Percentiles rank a stretch among this genome's conserved stretches.
These are phyloP conservation scores for Flueggea neowawraea DNA, from an alignment of 441 rosid genomes.

Conservation along the genomic window DNA sequence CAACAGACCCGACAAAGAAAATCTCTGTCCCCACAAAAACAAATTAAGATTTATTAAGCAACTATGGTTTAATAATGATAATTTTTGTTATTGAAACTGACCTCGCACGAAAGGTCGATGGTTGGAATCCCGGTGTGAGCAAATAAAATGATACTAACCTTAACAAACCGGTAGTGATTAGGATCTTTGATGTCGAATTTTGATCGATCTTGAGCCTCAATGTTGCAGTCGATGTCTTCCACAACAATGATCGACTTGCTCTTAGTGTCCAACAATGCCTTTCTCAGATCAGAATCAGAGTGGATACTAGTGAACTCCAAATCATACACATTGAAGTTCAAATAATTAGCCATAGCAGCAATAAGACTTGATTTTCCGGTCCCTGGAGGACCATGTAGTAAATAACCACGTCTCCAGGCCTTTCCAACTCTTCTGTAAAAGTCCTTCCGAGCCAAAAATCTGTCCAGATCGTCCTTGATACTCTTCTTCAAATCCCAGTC, in stretches of 20 bases:
- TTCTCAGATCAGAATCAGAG: conserved; percentile 22
- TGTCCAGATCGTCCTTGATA: conserved; percentile 31
- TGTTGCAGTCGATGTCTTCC: conserved; percentile 42
- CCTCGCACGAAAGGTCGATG: no score
- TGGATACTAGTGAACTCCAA: conserved; percentile 26
- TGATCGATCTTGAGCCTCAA: conserved; percentile 9
- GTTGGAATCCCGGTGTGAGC: no score
- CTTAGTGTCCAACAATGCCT: conserved; percentile 17
- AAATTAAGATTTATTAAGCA: neutral
- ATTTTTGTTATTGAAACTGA: no score
- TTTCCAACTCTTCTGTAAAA: conserved; percentile 31
- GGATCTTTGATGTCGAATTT: neutral
- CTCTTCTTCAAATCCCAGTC: conserved; percentile 26
- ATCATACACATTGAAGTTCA: conserved; percentile 35
- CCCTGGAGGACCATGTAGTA: conserved; percentile 44
- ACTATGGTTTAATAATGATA: no score
- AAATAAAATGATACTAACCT: neutral
- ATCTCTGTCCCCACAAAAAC: conserved; percentile 5
- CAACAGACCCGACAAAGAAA: conserved; percentile 50
- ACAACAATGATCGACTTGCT: conserved; percentile 31
- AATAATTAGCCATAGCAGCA: conserved; percentile 47
- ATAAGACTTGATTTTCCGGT: conserved; percentile 46
- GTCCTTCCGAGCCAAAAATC: conserved; percentile 29
- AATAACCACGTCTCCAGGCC: conserved; percentile 45
- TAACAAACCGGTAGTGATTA: neutral